Percentiles rank a stretch among this genome's conserved stretches.
These are phyloP conservation scores for Zasmidium cellare DNA, from an alignment of 2,329 filamentous ascomycete genomes.

Conservation along the genomic window DNA sequence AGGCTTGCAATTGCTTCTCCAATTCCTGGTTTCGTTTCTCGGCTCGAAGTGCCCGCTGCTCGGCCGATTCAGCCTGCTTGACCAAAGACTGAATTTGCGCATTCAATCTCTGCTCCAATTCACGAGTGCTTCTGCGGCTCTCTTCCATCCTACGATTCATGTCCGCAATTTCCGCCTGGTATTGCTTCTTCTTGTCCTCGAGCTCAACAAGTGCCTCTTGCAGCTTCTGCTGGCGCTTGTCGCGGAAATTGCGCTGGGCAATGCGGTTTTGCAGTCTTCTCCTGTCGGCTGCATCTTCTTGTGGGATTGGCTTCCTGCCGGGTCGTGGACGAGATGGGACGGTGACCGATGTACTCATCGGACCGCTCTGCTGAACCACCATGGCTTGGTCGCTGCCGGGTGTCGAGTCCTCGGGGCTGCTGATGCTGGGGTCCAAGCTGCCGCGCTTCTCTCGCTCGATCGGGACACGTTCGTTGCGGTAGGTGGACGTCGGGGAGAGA, in stretches of 20 bases:
- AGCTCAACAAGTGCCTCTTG: constrained; percentile 13
- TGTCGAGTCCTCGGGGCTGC: background rate
- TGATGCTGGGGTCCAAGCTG: background rate
- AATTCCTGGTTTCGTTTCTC: constrained; percentile 6
- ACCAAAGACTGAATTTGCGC: no score
- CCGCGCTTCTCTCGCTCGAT: constrained; percentile 1
- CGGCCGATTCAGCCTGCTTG: background rate
- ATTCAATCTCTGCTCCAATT: no score
- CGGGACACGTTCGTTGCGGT: background rate
- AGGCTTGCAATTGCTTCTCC: background rate
- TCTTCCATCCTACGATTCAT: constrained; percentile 9
- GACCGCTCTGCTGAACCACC: constrained; percentile 29
- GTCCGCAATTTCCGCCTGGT: constrained; percentile 10
- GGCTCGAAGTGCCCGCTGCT: background rate
- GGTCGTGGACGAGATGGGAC: constrained; percentile 58
- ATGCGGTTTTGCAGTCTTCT: constrained; percentile 92
- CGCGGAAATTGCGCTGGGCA: constrained; percentile 86
- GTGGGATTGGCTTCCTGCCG: constrained; percentile 75
- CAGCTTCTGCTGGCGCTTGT: constrained; percentile 71
- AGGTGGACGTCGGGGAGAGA: background rate
- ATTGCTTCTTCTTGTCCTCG: constrained; percentile 14
- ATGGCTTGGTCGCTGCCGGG: constrained; percentile 9
- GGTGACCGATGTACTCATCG: constrained; percentile 38
- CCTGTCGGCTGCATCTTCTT: constrained; percentile 88
- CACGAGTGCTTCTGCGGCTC: no score